Base-by-base conservation (phyloP, 2,329 filamentous ascomycete genomes). In the Fusarium sp. region DNA sequence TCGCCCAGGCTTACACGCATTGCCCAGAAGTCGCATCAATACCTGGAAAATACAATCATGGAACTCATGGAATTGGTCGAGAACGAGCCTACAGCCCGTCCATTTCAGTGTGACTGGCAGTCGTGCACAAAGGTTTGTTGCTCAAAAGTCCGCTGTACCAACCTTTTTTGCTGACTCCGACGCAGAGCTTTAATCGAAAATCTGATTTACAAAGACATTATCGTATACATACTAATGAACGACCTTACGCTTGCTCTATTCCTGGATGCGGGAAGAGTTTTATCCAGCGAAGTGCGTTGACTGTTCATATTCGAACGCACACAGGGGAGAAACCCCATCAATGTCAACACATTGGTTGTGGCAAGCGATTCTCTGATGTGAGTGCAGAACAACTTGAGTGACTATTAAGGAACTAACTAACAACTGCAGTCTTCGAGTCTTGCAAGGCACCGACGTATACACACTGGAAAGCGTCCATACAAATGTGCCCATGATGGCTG, bases 241-340 rank as follows among this genome's bases (percentile, higher is more conserved):
- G 89, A 20, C 89, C 89, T 11, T 91, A 91, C 76, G 83, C 84
- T 31, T 92, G 89, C 78, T 81, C 81, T 57, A 85, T 83, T 10
- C 83, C 83, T 10, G 86, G 85, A 8, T 92, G 89, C 74, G 87
- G 87, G 44, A 91, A 92, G 80, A 89, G 87, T 77, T 92, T 92
- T 77, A 91, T 91, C 68, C 89, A 92, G 74, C 83, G 89, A 64
- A 91, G 89, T 77, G 89, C 89, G 38, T 78, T 92, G 70, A 91
- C 89, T 4, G 89, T 92, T 40, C 90, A 92, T 76, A 89, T 89
- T 58, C 86, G 90, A 67, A 91, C 89, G 13, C 90, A 91, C 68
- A 91, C 89, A 1, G 89, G 89, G 58, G 90, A 92, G 80, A 92
- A 92, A 78, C 90, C 90, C 61, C 89, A 92, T 70, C 85, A 88